Evolutionary conservation across 768 basidiomycete species (phyloP), one percentile per base, ranked within the genome.

Genomic region (Phylloporus sp.): DNA sequence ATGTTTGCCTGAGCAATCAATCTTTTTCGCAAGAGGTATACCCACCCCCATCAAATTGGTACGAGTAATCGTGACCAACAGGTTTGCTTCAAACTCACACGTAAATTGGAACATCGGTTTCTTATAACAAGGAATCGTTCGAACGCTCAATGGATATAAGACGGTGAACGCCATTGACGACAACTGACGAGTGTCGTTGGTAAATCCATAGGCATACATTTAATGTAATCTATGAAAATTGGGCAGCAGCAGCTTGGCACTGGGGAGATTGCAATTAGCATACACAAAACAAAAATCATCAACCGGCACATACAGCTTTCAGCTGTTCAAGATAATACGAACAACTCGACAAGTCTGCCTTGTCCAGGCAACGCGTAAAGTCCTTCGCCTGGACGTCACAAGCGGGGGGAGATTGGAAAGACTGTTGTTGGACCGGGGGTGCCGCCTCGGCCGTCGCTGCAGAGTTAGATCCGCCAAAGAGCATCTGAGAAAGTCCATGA

Each of bases 341-440:
- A 71, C 91, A 94, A 6, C 86, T 81, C 33, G 77, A 79, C 55
- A 88, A 69, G 57, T 87, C 84, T 15, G 84, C 86, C 63, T 83
- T 84, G 62, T 91, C 88, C 36, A 94, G 70, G 67, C 91, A 95
- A 62, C 74, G 77, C 9, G 89, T 87, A 69, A 94, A 90, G 40
- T 93, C 89, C 71, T 88, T 90, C 3, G 90, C 90, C 66, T 91
- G 88, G 46, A 73, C 66, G 33, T 90, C 86, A 56, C 91, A 95
- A 55, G 71, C 60, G 5, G 73, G 75, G 1, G 61, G 32, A 6
- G 66, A 65, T 48, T 68, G 70, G 62, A 77, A 79, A 54, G 61
- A 73, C 32, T 72, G 70, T 38, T 74, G 73, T 28, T 69, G 68
- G 14, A 63, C 75, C 18, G 82, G 76, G 5, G 77, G 65, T 11